Conservation (phyloP, 164 flowering plant species). For the Chimonanthus praecox region DNA sequence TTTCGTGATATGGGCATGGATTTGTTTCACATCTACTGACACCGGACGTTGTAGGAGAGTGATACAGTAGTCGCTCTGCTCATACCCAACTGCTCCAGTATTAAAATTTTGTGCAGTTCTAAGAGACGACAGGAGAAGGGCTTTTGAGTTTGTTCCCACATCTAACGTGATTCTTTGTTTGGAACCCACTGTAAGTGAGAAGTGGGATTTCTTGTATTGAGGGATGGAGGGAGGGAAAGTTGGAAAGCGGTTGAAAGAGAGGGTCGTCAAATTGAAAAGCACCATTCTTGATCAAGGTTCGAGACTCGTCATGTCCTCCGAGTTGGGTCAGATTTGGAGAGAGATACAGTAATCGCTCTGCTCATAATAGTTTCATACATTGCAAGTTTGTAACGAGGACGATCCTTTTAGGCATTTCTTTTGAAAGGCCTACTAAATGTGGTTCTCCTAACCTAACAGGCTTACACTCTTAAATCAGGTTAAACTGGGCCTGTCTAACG, state of each 20-base stretch:
- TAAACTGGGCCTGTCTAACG: too few species aligned
- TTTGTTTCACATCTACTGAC: conserved; percentile 19
- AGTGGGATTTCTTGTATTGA: conserved; percentile 7
- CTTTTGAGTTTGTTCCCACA: conserved; percentile 8
- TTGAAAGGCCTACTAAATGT: too few species aligned
- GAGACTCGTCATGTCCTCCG: not conserved
- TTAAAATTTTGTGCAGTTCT: not conserved
- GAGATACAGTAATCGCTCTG: too few species aligned
- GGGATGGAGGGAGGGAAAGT: conserved; percentile 7
- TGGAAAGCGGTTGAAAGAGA: conserved; percentile 9
- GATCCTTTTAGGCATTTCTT: too few species aligned
- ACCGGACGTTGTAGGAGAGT: conserved; percentile 10
- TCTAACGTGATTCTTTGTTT: not conserved
- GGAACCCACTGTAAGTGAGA: conserved; percentile 12
- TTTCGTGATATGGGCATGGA: conserved; percentile 34
- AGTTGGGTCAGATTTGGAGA: too few species aligned
- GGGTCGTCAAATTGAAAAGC: conserved; percentile 4
- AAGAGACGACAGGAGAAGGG: conserved; percentile 1
- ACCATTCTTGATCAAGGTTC: conserved; percentile 12
- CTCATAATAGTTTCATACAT: too few species aligned
- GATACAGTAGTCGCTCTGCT: conserved; percentile 19
- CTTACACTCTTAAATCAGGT: too few species aligned
- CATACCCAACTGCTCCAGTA: not conserved
- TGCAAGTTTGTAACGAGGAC: too few species aligned
- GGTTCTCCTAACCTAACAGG: too few species aligned